A percentile compares a stretch with the other conserved stretches of the same genome.
phyloP scores from a whole-genome alignment of 2,329 filamentous ascomycete genomes.

The Sclerotinia subarctica region DNA sequence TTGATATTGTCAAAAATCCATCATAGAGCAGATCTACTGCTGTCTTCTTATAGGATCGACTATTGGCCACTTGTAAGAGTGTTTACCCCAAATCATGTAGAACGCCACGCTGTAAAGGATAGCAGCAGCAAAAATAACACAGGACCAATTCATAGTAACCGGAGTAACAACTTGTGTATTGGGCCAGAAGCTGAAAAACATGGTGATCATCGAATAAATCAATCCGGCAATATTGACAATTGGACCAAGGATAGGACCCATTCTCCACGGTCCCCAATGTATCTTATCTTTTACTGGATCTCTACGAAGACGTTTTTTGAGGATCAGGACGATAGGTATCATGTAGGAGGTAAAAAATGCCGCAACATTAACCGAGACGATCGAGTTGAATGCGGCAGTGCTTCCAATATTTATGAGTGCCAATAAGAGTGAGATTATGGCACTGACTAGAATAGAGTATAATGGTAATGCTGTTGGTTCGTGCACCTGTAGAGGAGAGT shows the following conservation, averaged over 20 bases:
- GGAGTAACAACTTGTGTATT: slow-evolving; percentile 4
- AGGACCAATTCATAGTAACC: slow-evolving; percentile 22
- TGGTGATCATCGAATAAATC: slow-evolving; percentile 16
- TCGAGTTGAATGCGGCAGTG: slow-evolving; percentile 44
- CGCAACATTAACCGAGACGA: slow-evolving; percentile 45
- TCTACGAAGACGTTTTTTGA: slow-evolving; percentile 42
- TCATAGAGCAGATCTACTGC: slow-evolving; percentile 18
- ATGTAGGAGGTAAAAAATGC: slow-evolving; percentile 46
- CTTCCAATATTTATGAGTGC: slow-evolving; percentile 45
- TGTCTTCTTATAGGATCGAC: slow-evolving; percentile 26
- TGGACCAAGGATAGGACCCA: slow-evolving; percentile 22
- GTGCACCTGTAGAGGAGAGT: slow-evolving; percentile 27
- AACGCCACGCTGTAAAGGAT: slow-evolving; percentile 17
- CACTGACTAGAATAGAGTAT: slow-evolving; percentile 32
- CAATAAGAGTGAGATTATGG: slow-evolving; percentile 38
- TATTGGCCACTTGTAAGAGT: slow-evolving; percentile 48
- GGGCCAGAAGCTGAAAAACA: slow-evolving; percentile 23
- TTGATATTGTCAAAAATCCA: neutral
- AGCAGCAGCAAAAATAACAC: slow-evolving; percentile 17
- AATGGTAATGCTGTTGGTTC: slow-evolving; percentile 27
- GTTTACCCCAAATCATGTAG: slow-evolving; percentile 29
- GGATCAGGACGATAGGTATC: slow-evolving; percentile 41
- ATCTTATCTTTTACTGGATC: slow-evolving; percentile 19
- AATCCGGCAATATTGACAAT: slow-evolving; percentile 17
- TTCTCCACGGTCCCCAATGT: slow-evolving; percentile 22